phyloP scores from a whole-genome alignment of 768 basidiomycete species.

The Asterophora parasitica region DNA sequence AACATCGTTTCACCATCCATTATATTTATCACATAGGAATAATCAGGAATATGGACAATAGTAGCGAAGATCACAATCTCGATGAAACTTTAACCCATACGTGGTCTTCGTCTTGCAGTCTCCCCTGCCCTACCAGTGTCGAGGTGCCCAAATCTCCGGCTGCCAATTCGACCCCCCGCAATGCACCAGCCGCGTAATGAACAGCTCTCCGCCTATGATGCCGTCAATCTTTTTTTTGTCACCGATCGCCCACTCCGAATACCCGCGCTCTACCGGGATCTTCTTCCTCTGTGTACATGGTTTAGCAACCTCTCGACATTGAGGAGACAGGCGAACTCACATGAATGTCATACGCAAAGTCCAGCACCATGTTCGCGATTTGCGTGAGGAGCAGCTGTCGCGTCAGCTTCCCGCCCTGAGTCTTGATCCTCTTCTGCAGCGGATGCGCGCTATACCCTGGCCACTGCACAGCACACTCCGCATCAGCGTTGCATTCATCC shows the following conservation, averaged over 20 bases:
- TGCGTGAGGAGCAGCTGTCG: conserved; percentile 26
- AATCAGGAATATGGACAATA: not conserved
- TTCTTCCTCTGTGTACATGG: conserved; percentile 19
- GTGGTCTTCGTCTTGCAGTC: not conserved
- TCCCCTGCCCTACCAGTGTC: not conserved
- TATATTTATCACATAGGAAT: conserved; percentile 4
- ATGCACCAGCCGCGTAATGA: conserved; percentile 36
- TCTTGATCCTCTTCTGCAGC: conserved; percentile 32
- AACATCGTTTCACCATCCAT: not conserved
- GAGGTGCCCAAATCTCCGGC: conserved; percentile 34
- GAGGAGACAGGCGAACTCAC: conserved; percentile 19
- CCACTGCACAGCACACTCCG: conserved; percentile 31
- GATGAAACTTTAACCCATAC: not conserved
- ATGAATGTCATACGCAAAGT: conserved; percentile 25
- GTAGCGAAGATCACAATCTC: not conserved
- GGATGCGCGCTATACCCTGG: conserved; percentile 40
- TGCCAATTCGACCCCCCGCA: conserved; percentile 40
- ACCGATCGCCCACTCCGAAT: conserved; percentile 33
- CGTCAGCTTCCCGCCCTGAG: conserved; percentile 28
- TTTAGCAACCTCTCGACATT: not conserved
- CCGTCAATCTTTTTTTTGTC: conserved; percentile 14
- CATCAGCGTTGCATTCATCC: not conserved
- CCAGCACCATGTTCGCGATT: conserved; percentile 26
- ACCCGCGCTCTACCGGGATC: conserved; percentile 28
- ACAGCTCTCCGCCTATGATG: conserved; percentile 25